Evolutionary conservation across 2,329 filamentous ascomycete species (phyloP).

Genomic region (Beauveria sp.): DNA sequence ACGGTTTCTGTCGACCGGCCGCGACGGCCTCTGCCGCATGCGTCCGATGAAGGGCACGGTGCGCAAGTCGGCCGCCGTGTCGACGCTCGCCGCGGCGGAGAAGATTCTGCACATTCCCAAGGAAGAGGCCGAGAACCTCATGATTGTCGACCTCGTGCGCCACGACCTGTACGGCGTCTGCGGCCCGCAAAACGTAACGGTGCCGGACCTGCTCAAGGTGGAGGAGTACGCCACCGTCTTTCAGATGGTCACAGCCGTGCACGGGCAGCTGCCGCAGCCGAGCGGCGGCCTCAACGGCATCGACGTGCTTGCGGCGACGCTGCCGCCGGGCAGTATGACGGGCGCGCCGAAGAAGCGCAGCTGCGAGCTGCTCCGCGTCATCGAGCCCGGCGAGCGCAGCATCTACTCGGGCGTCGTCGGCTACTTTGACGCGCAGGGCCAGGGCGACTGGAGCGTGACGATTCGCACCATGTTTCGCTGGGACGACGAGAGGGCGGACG

Average conservation of each 20-base stretch:
- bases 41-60: slow-evolving; percentile 96
- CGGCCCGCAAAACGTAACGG: slow-evolving; percentile 63
- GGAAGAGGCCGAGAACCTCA: slow-evolving; percentile 90
- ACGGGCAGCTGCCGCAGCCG: slow-evolving; percentile 50
- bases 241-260: slow-evolving; percentile 83
- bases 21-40: slow-evolving; percentile 60
- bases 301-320: slow-evolving; percentile 66
- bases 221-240: slow-evolving; percentile 90
- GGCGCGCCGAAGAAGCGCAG: slow-evolving; percentile 91
- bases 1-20: slow-evolving; percentile 62
- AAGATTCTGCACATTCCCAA: slow-evolving; percentile 71
- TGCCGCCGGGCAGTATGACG: slow-evolving; percentile 94
- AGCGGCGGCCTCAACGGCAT: slow-evolving; percentile 41
- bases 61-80: slow-evolving; percentile 58
- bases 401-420: slow-evolving; percentile 86
- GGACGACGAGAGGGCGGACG: slow-evolving; percentile 47
- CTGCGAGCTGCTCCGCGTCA: slow-evolving; percentile 67
- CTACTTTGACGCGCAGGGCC: slow-evolving; percentile 79
- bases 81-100: slow-evolving; percentile 66
- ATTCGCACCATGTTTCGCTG: slow-evolving; percentile 76
- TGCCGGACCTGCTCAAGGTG: slow-evolving; percentile 73
- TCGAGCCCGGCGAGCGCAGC: slow-evolving; percentile 62
- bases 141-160: slow-evolving; percentile 96
- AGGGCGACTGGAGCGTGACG: slow-evolving; percentile 84
- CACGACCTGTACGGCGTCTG: slow-evolving; percentile 87